A percentile compares a stretch with the other conserved stretches of the same genome.
Evolutionary conservation across 805 yeast species (phyloP).

Genomic region (Pichia deserticola): DNA sequence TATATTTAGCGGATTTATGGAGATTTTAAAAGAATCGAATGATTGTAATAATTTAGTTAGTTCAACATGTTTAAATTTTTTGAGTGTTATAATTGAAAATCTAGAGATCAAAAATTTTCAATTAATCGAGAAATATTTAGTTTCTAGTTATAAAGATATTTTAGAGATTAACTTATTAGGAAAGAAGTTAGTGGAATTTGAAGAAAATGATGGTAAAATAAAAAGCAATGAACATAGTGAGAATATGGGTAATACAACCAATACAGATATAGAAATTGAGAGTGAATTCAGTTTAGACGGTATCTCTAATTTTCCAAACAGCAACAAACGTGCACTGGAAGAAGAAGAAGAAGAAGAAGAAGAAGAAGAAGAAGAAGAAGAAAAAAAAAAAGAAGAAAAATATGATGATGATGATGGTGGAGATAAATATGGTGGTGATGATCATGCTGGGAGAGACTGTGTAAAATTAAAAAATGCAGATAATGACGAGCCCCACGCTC

Average conservation of each 20-base stretch:
- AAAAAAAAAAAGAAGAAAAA: no score
- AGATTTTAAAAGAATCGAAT: slow-evolving; percentile 40
- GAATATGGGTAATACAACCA: no score
- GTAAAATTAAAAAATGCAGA: no score
- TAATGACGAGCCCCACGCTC: no score
- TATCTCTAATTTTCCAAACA: neutral
- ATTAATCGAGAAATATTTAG: slow-evolving; percentile 17
- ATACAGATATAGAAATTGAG: neutral
- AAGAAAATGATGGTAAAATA: neutral
- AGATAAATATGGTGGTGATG: no score
- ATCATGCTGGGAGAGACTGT: no score
- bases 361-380: slow-evolving; percentile 19
- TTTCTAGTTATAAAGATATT: slow-evolving; percentile 10
- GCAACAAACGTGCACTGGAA: slow-evolving; percentile 18
- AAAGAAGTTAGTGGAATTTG: slow-evolving; percentile 17
- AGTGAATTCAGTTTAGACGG: no score
- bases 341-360: slow-evolving; percentile 25
- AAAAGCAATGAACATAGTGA: no score
- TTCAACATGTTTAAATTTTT: slow-evolving; percentile 67
- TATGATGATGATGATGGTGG: slow-evolving; percentile 13
- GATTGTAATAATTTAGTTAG: slow-evolving; percentile 55
- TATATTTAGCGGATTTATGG: slow-evolving; percentile 42
- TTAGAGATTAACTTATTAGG: neutral
- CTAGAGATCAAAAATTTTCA: slow-evolving; percentile 15
- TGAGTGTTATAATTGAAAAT: slow-evolving; percentile 19